Evolutionary conservation across 257 asterid species (phyloP), one percentile per base, ranked within the genome.

Genomic region (Penstemon eatonii): DNA sequence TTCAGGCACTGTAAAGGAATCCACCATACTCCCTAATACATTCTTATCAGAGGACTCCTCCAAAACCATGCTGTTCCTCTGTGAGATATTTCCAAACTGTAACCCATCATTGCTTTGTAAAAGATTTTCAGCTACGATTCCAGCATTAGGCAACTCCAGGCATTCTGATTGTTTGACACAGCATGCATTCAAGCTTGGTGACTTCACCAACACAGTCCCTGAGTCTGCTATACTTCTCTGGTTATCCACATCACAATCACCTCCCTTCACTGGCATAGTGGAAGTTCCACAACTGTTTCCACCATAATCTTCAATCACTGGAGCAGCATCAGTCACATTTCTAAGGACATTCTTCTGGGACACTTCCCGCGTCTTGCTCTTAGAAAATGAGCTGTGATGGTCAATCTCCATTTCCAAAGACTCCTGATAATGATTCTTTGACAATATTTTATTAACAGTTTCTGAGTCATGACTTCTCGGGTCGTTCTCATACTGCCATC

Each of bases 381-480:
- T 75, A 36, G 74, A 56, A 56, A 56, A 53, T 43, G 72, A 54
- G 67, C 75, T 67, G 63, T 74, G 61, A 60, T 65, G 36, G 42
- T 71, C 74, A 66, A 45, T 53, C 60, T 74, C 82, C 36, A 45
- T 64, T 51, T 63, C 57, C 71, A 63, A 73, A 38, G 67, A 70
- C 41, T 68, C 84, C 70, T 69, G 73, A 74, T 54, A 69, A 73
- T 68, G 75, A 75, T 52, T 67, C 47, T 55, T 57, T 38, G 74
- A 60, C 50, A 62, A 52, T 59, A 46, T 76, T 72, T 50, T 39
- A 64, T 15, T 6, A 52, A 69, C 71, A 60, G 40, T 56, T 60
- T 13, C 33, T 36, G 60, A 13, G 63, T 61, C 71, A 15, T 65
- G 55, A 40, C 11, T 59, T 66, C 25, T 62, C 71, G 60, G 47